Evolutionary conservation across 768 basidiomycete genomes (phyloP), one percentile per base, ranked within the genome.

Genomic region (Termitomyces sp.): DNA sequence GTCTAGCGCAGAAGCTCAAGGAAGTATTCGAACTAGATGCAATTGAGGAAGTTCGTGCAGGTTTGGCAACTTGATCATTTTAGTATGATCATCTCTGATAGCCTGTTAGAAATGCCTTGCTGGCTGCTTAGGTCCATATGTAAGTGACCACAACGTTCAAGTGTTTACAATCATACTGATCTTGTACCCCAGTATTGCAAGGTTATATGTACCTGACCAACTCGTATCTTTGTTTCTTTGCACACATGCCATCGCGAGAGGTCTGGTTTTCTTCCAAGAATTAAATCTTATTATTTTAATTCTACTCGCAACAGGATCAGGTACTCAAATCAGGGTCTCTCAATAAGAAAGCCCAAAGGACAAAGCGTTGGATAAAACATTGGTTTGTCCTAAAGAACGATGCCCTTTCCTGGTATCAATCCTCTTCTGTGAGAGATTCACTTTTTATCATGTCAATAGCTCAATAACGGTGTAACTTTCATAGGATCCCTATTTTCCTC

Each of bases 321-420:
- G 76, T 95, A 2, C 77, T 98, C 43, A 98, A 98, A 69, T 96
- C 94, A 0, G 97, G 94, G 0, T 85, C 86, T 3, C 77, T 99
- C 40, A 84, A 82, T 64, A 97, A 96, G 79, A 92, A 88, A 66
- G 84, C 93, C 0, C 85, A 86, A 54, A 81, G 91, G 53, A 95
- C 93, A 9, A 96, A 93, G 65, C 84, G 93, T 21, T 95, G 91
- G 88, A 85, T 88, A 63, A 94, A 89, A 67, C 93, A 94, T 69
- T 98, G 97, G 97, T 95, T 98, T 63, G 82, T 96, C 1, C 79
- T 99, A 48, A 94, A 92, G 81, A 96, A 98, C 59, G 94, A 95
- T 65, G 91, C 93, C 0, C 76, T 99, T 27, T 94, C 93, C 17
- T 99, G 97, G 97, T 98, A 92, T 69, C 90, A 93, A 60, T 92